Evolutionary conservation across 225 moss, liverwort and hornwort genomes (phyloP).

Genomic region (Anthoceros angustus): DNA sequence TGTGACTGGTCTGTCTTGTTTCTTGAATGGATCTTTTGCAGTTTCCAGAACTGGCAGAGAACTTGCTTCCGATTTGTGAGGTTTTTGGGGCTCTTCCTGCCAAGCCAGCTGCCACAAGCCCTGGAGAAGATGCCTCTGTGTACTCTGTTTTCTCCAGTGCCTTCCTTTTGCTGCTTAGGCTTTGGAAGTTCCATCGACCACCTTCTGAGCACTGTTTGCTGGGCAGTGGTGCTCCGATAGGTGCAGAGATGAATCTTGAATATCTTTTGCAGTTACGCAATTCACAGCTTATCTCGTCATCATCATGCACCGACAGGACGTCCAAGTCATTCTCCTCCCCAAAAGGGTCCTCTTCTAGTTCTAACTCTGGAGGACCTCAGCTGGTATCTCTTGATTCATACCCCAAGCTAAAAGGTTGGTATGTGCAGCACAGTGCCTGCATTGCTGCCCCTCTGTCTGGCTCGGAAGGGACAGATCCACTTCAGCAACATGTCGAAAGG

Average conservation of each 20-base stretch:
- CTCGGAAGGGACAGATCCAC: slow-evolving; percentile 39
- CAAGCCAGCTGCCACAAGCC: slow-evolving; percentile 29
- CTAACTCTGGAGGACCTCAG: slow-evolving; percentile 17
- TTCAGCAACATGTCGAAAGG: slow-evolving; percentile 64
- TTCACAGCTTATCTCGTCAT: slow-evolving; percentile 42
- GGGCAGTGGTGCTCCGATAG: slow-evolving; percentile 74
- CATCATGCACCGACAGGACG: no score
- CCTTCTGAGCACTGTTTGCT: slow-evolving; percentile 85
- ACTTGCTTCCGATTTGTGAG: slow-evolving; percentile 83
- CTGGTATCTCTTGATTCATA: slow-evolving; percentile 53
- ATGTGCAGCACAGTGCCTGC: slow-evolving; percentile 80
- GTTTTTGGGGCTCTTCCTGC: slow-evolving; percentile 65
- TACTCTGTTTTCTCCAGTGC: slow-evolving; percentile 59
- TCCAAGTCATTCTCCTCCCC: no score
- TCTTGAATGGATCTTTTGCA: slow-evolving; percentile 16
- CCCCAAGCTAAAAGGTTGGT: slow-evolving; percentile 69
- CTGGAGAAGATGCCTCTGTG: slow-evolving; percentile 58
- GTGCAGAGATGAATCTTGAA: slow-evolving; percentile 85
- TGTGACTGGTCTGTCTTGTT: not conserved
- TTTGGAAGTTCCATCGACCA: slow-evolving; percentile 92
- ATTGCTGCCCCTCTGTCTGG: slow-evolving; percentile 66
- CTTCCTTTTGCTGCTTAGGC: slow-evolving; percentile 63
- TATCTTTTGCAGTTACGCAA: slow-evolving; percentile 83
- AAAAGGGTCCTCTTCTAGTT: no score
- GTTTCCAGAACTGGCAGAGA: slow-evolving; percentile 89